phyloP scores from a whole-genome alignment of 176 grass and related monocot genomes.

The Echinochloa phyllopogon region DNA sequence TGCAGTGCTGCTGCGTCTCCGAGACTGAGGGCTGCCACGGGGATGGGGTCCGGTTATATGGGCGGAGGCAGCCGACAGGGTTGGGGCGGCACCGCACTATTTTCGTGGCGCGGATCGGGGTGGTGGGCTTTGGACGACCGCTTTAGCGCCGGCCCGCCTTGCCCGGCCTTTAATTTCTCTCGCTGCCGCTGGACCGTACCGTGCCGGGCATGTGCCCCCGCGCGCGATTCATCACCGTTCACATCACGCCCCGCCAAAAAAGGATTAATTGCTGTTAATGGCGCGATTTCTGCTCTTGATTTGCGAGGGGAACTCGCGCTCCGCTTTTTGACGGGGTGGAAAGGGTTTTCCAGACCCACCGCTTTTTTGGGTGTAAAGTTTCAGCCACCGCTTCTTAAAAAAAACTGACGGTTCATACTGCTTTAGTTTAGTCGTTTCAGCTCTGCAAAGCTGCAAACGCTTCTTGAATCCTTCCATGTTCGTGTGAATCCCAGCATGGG shows the following conservation, averaged over 20 bases:
- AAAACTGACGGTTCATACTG: slow-evolving; percentile 8
- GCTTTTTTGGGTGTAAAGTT: slow-evolving; percentile 25
- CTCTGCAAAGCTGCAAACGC: not conserved
- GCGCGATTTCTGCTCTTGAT: slow-evolving; percentile 39
- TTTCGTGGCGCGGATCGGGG: slow-evolving; percentile 50
- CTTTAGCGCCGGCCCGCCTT: slow-evolving; percentile 45
- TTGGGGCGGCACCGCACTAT: slow-evolving; percentile 44
- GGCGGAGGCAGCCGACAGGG: slow-evolving; percentile 39
- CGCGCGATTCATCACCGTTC: slow-evolving; percentile 7
- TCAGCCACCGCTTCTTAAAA: slow-evolving; percentile 14
- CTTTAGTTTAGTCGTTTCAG: not conserved
- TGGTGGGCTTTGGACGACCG: slow-evolving; percentile 42
- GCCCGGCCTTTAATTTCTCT: slow-evolving; percentile 25
- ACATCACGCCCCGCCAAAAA: not conserved
- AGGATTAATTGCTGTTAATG: slow-evolving; percentile 24
- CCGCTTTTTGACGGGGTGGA: not conserved
- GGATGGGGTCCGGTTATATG: slow-evolving; percentile 41
- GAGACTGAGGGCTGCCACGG: slow-evolving; percentile 32
- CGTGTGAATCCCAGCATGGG: slow-evolving; percentile 2
- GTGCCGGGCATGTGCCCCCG: slow-evolving; percentile 43
- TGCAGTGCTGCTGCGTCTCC: slow-evolving; percentile 17
- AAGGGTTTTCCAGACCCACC: not conserved
- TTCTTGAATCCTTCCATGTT: not conserved
- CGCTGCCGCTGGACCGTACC: slow-evolving; percentile 11
- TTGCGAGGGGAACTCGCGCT: not conserved